Conservation (phyloP, 1,139 yeast genomes). For the Geotrichum carabidarum region DNA sequence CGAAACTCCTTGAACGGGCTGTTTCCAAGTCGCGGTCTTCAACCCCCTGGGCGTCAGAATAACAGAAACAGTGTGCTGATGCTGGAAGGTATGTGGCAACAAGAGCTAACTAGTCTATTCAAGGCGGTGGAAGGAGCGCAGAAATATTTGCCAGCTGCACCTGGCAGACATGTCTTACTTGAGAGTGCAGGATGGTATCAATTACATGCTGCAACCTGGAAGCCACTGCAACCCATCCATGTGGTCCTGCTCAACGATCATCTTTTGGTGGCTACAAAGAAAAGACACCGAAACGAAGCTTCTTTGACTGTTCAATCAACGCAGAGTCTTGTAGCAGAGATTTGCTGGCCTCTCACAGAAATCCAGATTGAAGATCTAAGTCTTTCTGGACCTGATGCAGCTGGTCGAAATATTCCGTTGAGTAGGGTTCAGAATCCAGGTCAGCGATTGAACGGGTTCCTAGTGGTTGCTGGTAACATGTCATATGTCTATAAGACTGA, state of each 20-base stretch:
- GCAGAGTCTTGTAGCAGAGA: slow-evolving; percentile 57
- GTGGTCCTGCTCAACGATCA: slow-evolving; percentile 74
- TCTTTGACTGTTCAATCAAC: slow-evolving; percentile 26
- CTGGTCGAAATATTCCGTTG: slow-evolving; percentile 11
- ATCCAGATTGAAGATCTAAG: slow-evolving; percentile 47
- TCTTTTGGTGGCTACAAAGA: slow-evolving; percentile 65
- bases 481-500: slow-evolving; percentile 64
- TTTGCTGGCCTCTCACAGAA: slow-evolving; percentile 72
- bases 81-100: slow-evolving; percentile 76
- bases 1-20: not conserved
- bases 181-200: slow-evolving; percentile 88
- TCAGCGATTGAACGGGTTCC: slow-evolving; percentile 42
- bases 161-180: slow-evolving; percentile 76
- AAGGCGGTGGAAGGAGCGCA: slow-evolving; percentile 89
- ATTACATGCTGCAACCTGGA: slow-evolving; percentile 81
- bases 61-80: slow-evolving; percentile 69
- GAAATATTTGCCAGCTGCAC: slow-evolving; percentile 65
- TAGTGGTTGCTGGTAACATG: slow-evolving; percentile 42
- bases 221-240: slow-evolving; percentile 71
- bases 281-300: slow-evolving; percentile 37
- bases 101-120: slow-evolving; percentile 64
- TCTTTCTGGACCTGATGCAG: slow-evolving; percentile 14
- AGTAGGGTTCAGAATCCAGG: slow-evolving; percentile 26
- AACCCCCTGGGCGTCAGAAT: slow-evolving; percentile 27
- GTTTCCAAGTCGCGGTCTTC: slow-evolving; percentile 11